Evolutionary conservation across 1,284 basidiomycete genomes (phyloP), one percentile per base, ranked within the genome.

Genomic region (Golubevia pallescens): DNA sequence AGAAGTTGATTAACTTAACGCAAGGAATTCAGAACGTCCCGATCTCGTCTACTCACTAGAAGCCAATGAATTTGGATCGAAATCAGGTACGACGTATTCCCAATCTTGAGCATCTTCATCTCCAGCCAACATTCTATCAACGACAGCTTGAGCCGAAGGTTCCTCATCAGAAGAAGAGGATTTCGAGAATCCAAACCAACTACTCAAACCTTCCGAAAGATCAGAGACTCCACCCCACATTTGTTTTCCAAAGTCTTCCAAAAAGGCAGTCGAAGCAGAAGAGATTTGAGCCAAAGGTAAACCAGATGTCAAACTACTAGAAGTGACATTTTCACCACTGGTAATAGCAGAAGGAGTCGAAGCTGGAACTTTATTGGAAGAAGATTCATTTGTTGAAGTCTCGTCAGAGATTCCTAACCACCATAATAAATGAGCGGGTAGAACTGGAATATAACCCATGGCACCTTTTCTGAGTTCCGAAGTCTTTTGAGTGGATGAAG

Each of bases 81-180:
- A 78, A 2, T 76, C 71, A 6, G 75, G 75, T 16, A 72, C 69
- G 3, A 65, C 68, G 58, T 72, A 77, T 24, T 78, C 75, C 72
- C 72, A 78, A 16, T 72, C 69, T 58, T 75, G 70, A 6, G 73
- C 73, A n/a, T 67, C 65, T 48, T 68, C 66, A 19, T 52, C 65
- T 48, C 42, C 42, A 48, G 42, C 42, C 42, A 48, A 48, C 42
- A 48, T 48, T 48, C 42, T 48, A 48, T 48, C 42, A 16, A 48
- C 16, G 42, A 48, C 42, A 48, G 42, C 16, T 48, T 48, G 42
- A 48, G 13, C 42, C 16, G 42, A 48, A n/a, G 32, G 58, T 32
- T 68, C 64, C 34, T 23, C 57, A 42, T 61, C 60, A 3, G 42
- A 6, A 32, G 67, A n/a, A 1, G 65, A 7, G 16, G 53, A 23